A percentile compares a stretch with the other conserved stretches of the same genome.
These are phyloP conservation scores for Drosera capensis DNA, from an alignment of 148 eudicot genomes.

Conservation along the genomic window DNA sequence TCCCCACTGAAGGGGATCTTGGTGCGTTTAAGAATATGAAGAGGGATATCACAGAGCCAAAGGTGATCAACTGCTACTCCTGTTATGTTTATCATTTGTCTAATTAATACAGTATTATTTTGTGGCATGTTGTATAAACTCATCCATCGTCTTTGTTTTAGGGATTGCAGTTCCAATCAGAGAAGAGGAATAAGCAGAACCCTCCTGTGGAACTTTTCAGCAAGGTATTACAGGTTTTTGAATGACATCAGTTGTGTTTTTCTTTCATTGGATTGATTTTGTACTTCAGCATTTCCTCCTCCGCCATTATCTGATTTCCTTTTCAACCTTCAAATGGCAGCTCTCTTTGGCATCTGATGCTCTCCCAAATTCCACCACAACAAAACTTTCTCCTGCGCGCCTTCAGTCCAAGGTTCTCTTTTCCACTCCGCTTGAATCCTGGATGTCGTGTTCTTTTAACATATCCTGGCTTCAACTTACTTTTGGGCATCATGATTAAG, in stretches of 20 bases:
- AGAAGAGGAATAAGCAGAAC: slow-evolving; percentile 40
- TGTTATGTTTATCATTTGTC: slow-evolving; percentile 1
- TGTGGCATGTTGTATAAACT: neutral
- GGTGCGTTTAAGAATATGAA: slow-evolving; percentile 64
- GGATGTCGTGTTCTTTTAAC: neutral
- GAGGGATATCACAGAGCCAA: slow-evolving; percentile 60
- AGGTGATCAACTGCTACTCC: slow-evolving; percentile 26
- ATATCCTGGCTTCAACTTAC: slow-evolving; percentile 12
- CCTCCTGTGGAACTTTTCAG: slow-evolving; percentile 69
- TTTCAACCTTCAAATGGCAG: slow-evolving; percentile 17
- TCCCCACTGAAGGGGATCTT: slow-evolving; percentile 65
- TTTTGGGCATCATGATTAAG: slow-evolving; percentile 33
- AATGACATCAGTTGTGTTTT: neutral
- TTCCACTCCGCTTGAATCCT: neutral
- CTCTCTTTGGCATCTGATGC: slow-evolving; percentile 58
- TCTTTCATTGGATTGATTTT: neutral
- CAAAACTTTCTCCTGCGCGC: slow-evolving; percentile 20
- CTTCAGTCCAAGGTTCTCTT: slow-evolving; percentile 36
- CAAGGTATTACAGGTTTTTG: slow-evolving; percentile 36
- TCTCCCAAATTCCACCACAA: slow-evolving; percentile 24
- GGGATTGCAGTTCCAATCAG: slow-evolving; percentile 67
- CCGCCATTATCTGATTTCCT: neutral
- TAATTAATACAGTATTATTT: slow-evolving; percentile 1
- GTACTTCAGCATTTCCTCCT: neutral
- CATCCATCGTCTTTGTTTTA: slow-evolving; percentile 8